Evolutionary conservation across 164 flowering plant genomes (phyloP), one percentile per base, ranked within the genome.

Genomic region (Tetrastigma voinierianum): DNA sequence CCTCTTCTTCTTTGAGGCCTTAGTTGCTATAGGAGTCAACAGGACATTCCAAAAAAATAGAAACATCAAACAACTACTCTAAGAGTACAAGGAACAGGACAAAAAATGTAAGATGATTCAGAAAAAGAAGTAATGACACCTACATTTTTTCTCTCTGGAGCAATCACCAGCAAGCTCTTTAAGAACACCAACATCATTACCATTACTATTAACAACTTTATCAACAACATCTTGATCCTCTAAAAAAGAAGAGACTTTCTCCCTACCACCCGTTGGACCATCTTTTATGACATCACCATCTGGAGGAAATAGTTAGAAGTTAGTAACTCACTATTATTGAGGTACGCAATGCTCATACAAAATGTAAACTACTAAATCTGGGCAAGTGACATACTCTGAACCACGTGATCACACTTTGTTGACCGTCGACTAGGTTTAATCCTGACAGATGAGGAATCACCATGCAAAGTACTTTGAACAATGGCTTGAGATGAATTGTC

Each of bases 1-100:
- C 72, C 82, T 82, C 71, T 86, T 91, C 51, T 65, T 51, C 54
- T 77, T 78, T 61, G 80, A 70, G 21, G 51, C 70, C 68, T 74
- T 83, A 23, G 23, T 64, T 51, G 80, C 94, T 87, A 74, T 52
- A 71, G n/a, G 59, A 45, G 68, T 62, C 51, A 46, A 57, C 24
- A 65, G 32, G 13, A 32, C 43, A 47, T 54, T 32, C 2, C 4
- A 46, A 18, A 61, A 4, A 44, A 15, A 15, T 46, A 2, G 21
- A 57, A n/a, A 60, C 5, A 64, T 32, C 24, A 59, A 68, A 44
- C 23, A 16, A 53, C 16, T 16, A 48, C 18, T 32, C 4, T 16
- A 46, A 32, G n/a, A 65, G 10, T 49, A 32, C 43, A 16, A 20
- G 49, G 46, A 49, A 32, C 17, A 18, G 47, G 18, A 45, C 1